A percentile compares a stretch with the other conserved stretches of the same genome.
phyloP scores from a whole-genome alignment of 345 rosid genomes.

The Rhodamnia rubescens region DNA sequence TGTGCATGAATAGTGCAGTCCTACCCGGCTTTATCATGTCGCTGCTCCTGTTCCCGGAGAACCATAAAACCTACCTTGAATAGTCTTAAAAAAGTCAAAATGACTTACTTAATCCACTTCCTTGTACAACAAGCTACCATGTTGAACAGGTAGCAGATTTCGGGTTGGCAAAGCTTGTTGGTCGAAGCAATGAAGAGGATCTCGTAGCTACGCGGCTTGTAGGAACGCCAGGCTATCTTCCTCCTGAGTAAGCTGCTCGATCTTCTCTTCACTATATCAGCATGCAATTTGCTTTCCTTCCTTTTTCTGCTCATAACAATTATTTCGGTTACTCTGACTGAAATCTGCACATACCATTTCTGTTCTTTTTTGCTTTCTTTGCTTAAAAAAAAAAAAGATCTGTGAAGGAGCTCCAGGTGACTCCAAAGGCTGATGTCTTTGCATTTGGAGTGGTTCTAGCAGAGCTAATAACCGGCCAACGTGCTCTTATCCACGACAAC shows the following conservation, averaged over 20 bases:
- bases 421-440: conserved; percentile 51
- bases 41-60: background rate
- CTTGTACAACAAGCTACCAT: background rate
- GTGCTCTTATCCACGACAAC: conserved; percentile 41
- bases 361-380: background rate
- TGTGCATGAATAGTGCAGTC: background rate
- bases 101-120: background rate
- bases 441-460: conserved; percentile 60
- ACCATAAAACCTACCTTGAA: background rate
- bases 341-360: background rate
- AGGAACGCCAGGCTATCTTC: conserved; percentile 66
- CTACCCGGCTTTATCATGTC: background rate
- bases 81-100: background rate
- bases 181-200: conserved; percentile 38
- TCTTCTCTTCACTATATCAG: background rate
- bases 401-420: conserved; percentile 56
- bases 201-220: conserved; percentile 46
- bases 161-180: conserved; percentile 56
- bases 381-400: conserved; percentile 19
- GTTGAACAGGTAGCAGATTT: conserved; percentile 50
- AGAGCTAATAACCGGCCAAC: conserved; percentile 56
- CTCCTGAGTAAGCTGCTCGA: conserved; percentile 37
- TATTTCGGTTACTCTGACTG: background rate
- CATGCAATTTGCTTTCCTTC: background rate
- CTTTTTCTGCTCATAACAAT: background rate